These are phyloP conservation scores for Colletotrichum sp. DNA, from an alignment of 2,329 filamentous ascomycete species.

Conservation along the genomic window DNA sequence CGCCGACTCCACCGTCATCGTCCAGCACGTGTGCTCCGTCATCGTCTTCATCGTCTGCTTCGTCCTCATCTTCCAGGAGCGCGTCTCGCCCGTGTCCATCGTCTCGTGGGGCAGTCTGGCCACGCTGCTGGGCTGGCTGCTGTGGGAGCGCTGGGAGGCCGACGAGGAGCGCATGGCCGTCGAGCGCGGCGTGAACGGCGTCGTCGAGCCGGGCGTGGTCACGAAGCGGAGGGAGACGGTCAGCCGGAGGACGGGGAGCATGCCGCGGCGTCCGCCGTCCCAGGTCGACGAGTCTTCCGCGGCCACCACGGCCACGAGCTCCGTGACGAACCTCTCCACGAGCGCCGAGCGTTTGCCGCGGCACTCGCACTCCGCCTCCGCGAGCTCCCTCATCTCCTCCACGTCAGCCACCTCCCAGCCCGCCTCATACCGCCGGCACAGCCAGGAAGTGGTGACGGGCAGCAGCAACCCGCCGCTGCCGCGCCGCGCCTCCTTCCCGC, in stretches of 20 bases:
- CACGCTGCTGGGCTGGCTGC: slow-evolving; percentile 85
- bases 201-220: slow-evolving; percentile 29
- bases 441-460: slow-evolving; percentile 2
- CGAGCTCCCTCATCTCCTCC: slow-evolving; percentile 58
- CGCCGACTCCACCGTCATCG: slow-evolving; percentile 92
- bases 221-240: slow-evolving; percentile 36
- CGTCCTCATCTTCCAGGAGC: slow-evolving; percentile 84
- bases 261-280: slow-evolving; percentile 33
- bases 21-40: slow-evolving; percentile 95
- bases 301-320: slow-evolving; percentile 3
- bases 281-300: slow-evolving; percentile 3
- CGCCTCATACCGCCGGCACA: slow-evolving; percentile 20
- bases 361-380: slow-evolving; percentile 59
- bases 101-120: slow-evolving; percentile 84
- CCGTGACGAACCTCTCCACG: background rate
- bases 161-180: slow-evolving; percentile 49
- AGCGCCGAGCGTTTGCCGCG: slow-evolving; percentile 31
- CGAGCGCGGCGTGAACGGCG: slow-evolving; percentile 36
- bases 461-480: background rate
- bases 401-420: slow-evolving; percentile 33
- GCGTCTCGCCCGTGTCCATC: slow-evolving; percentile 88
- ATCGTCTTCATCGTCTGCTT: slow-evolving; percentile 96
- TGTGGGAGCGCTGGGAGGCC: slow-evolving; percentile 92
- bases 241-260: slow-evolving; percentile 39
- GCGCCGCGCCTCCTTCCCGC: slow-evolving; percentile 10